Evolutionary conservation across 192 early-diverging fungal species (phyloP).

Genomic region (Polychytrium aggregatum): DNA sequence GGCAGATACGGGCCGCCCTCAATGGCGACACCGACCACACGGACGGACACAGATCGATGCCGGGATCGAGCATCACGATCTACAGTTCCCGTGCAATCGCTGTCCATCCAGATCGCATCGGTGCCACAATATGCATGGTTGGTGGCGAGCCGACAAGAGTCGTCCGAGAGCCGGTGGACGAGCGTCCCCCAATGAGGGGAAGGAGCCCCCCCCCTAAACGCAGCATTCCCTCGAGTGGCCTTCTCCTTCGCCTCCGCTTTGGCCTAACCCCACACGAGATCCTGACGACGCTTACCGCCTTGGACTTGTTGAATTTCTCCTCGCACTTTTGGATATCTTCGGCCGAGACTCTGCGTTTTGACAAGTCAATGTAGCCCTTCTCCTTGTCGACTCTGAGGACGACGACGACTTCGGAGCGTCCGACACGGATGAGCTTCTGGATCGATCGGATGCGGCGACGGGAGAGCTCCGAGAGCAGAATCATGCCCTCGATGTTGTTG

Average conservation of each 20-base stretch:
- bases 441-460: constrained; percentile 92
- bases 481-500: constrained; percentile 96
- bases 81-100: too few species aligned
- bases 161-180: constrained; percentile 9
- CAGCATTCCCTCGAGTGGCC: too few species aligned
- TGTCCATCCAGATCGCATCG: too few species aligned
- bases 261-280: too few species aligned
- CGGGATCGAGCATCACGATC: too few species aligned
- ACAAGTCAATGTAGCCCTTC: constrained; percentile 98
- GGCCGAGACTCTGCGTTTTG: constrained; percentile 81
- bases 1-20: too few species aligned
- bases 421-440: constrained; percentile 89
- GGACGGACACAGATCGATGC: too few species aligned
- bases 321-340: constrained; percentile 86
- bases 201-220: too few species aligned
- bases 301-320: constrained; percentile 89
- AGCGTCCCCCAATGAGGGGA: neutral
- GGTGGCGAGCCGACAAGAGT: too few species aligned
- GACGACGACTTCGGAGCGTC: constrained; percentile 83
- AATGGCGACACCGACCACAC: too few species aligned
- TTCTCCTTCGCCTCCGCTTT: too few species aligned
- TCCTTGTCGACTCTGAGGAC: constrained; percentile 94
- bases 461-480: constrained; percentile 84
- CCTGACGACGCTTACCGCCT: constrained; percentile 47
- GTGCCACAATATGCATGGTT: too few species aligned